Conservation (phyloP, 2,329 filamentous ascomycete genomes). For the Phaeoacremonium minimum region DNA sequence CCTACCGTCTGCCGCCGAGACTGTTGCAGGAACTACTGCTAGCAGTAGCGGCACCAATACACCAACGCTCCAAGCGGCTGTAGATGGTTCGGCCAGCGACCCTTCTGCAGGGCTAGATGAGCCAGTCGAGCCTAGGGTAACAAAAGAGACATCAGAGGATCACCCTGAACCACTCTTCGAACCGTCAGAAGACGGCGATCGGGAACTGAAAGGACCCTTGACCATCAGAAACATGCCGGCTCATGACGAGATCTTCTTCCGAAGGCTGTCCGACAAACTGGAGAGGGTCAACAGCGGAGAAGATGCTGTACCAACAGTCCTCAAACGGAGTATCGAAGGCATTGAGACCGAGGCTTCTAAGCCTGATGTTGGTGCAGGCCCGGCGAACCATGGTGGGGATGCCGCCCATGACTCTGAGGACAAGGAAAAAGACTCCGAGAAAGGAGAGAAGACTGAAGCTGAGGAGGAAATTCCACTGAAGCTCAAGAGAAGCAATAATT, state of each 20-base stretch:
- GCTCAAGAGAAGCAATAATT: constrained; percentile 39
- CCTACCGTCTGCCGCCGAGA: constrained; percentile 38
- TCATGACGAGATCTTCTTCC: constrained; percentile 51
- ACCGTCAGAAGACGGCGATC: constrained; percentile 32
- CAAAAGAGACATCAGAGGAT: constrained; percentile 7
- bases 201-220: constrained; percentile 44
- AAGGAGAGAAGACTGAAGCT: constrained; percentile 21
- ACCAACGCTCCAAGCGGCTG: constrained; percentile 24
- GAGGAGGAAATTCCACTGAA: constrained; percentile 41
- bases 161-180: constrained; percentile 25
- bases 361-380: not conserved
- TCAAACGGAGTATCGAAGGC: constrained; percentile 17
- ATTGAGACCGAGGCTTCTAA: not conserved
- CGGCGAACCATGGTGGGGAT: constrained; percentile 6
- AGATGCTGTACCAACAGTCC: constrained; percentile 39
- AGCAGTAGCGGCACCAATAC: constrained; percentile 34
- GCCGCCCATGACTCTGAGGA: constrained; percentile 7
- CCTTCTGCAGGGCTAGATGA: constrained; percentile 8
- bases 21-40: constrained; percentile 31
- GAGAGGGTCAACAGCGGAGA: constrained; percentile 41
- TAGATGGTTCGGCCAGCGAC: constrained; percentile 12
- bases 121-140: constrained; percentile 13
- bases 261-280: constrained; percentile 45
- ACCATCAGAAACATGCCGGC: constrained; percentile 52
- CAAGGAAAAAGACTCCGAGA: constrained; percentile 16